Evolutionary conservation across 768 basidiomycete species (phyloP), one percentile per base, ranked within the genome.

Genomic region (Pluteus cervinus): DNA sequence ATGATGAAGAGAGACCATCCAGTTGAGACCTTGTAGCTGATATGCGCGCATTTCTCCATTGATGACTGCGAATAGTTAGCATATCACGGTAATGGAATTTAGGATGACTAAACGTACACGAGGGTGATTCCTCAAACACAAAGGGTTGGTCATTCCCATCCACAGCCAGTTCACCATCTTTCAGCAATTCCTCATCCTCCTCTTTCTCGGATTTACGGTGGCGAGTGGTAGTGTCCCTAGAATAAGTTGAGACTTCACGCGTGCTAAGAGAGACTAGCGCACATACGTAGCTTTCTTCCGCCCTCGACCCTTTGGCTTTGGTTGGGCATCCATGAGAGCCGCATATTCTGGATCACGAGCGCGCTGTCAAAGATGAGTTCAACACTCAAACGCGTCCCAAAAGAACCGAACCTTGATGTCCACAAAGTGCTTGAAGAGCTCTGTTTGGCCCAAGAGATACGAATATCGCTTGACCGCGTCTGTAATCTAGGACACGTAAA

Each of bases 131-230:
- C 52, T 97, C 92, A 42, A 98, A 99, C 4, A 97, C 90, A 47
- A 80, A 89, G 0, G 93, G 87, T 43, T 92, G 86, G 49, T 96
- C 91, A 46, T 83, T 79, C 3, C 87, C 88, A 40, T 81, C 84
- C 7, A 75, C 78, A 12, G 76, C 85, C 24, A 80, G 68, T 48
- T 89, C 87, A 5, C 83, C 85, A 32, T 88, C 88, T 52, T 91
- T 87, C 28, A 98, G 60, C 52, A 99, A 52, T 61, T 99, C 94
- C 45, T 94, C 92, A 38, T 98, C 96, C 57, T 98, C 96, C 53
- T 99, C 96, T 61, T 96, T 96, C 60, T 99, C 96, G 0, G 89
- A 92, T 58, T 92, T 96, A 37, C 94, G 79, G 53, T 92, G 90
- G 7, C 93, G 83, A 18, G 83, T 74, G 33, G 57, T 79, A 33